Evolutionary conservation across 371 early-diverging fungal species (phyloP), one percentile per base, ranked within the genome.

Genomic region (Polyrhizophydium stewartii): DNA sequence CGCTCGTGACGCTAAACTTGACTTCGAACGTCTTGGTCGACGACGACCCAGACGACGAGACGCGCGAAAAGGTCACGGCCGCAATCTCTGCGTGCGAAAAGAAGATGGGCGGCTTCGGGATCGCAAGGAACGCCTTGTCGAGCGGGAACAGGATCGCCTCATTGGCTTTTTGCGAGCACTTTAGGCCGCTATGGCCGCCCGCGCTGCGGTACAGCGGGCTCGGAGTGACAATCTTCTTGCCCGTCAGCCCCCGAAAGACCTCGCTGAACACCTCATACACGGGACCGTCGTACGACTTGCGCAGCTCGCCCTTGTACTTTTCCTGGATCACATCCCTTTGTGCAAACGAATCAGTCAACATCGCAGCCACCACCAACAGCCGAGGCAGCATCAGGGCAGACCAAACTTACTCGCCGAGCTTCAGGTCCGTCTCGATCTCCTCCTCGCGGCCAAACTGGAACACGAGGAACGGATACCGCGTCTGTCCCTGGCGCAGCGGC

Each of bases 401-500:
- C 24, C 50, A 49, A n/a, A 72, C 77, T 60, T 70, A 77, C 78
- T 89, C 89, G 46, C 90, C 91, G 63, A 96, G 60, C 65, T 91
- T 92, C 41, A 96, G 73, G 13, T 87, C 85, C 2, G 90, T 73
- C 51, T 94, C 93, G 13, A 87, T 84, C 61, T 96, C 94, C 59
- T 95, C 94, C 61, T 95, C 94, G 37, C 88, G 82, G 33, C 89
- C 87, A 81, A 98, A 94, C 71, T 97, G 95, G 77, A 98, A 88
- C 16, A 97, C 97, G 69, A 99, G 69, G 80, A 91, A 95, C 7
- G 96, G 93, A 79, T 99, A 98, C 68, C 91, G 85, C 27, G 99
- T 99, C 74, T 99, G 98, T 55, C 99, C 99, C 77, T 99, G 99
- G 55, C 98, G 86, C 55, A 99, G 78, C 19, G 99, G 98, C 50